Conservation (phyloP, 2,329 filamentous ascomycete species). For the Blastomyces gilchristii region DNA sequence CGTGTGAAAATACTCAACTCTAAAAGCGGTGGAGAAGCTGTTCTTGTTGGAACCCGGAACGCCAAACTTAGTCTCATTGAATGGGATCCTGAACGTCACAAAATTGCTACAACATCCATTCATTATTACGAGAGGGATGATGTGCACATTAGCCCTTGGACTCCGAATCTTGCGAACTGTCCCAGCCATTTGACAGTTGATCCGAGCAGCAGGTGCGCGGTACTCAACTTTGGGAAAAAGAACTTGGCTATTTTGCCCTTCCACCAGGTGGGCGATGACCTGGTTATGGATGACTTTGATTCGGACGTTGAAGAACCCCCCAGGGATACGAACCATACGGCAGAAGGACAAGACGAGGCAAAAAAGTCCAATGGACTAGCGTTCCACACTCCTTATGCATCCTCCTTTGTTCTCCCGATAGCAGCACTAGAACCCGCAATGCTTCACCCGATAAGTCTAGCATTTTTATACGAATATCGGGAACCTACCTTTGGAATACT, state of each 20-base stretch:
- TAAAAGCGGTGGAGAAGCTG: constrained; percentile 69
- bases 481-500: constrained; percentile 95
- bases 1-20: constrained; percentile 63
- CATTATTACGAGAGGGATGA: constrained; percentile 98
- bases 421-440: constrained; percentile 79
- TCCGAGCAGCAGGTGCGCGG: constrained; percentile 83
- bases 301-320: constrained; percentile 62
- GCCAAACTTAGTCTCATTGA: constrained; percentile 88
- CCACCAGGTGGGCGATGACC: constrained; percentile 71
- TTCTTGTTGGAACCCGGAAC: constrained; percentile 77
- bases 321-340: constrained; percentile 28
- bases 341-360: constrained; percentile 28
- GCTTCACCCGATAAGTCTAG: constrained; percentile 79
- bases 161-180: constrained; percentile 61
- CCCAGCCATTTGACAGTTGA: constrained; percentile 78
- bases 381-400: constrained; percentile 60
- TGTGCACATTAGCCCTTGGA: constrained; percentile 71
- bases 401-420: constrained; percentile 87
- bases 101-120: constrained; percentile 80
- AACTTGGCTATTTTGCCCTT: constrained; percentile 93
- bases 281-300: constrained; percentile 87
- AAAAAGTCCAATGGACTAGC: constrained; percentile 15
- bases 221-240: constrained; percentile 79
- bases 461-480: constrained; percentile 91
- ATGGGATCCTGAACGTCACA: constrained; percentile 75